Evolutionary conservation across 768 basidiomycete genomes (phyloP), one percentile per base, ranked within the genome.

Genomic region (Lactifluus piperatus): DNA sequence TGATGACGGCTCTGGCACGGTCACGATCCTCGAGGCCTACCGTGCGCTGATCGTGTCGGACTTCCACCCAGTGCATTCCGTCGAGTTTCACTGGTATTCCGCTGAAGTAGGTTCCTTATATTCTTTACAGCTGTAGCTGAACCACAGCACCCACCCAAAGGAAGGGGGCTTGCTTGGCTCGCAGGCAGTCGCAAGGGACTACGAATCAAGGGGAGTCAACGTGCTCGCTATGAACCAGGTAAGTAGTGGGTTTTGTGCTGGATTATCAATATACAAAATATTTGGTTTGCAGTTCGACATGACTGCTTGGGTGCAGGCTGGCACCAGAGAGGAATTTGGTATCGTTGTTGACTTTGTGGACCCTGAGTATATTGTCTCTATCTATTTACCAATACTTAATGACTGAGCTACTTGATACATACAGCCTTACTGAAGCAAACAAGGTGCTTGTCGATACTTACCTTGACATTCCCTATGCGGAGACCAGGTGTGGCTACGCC

Each of bases 401-500:
- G 47, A 50, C 32, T 29, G 18, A 56, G 49, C 36, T 47, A 24
- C 57, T 26, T n/a, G 46, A 57, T 64, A 24, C 69, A 57, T 64
- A 24, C 69, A 91, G 90, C 62, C 74, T 97, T 64, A 93, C 92
- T 3, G 73, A 81, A 46, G 85, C 89, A 73, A 88, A 94, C 72
- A 88, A 83, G 75, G 71, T 79, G 56, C 77, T 94, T 29, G 82
- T 95, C 14, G 81, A 87, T 32, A 66, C 74, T 58, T 97, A 97
- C 70, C 80, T 94, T 55, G 79, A 83, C 68, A 92, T 95, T 64
- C 92, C 93, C 27, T 91, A 81, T 66, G 86, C 82, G 27, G 83
- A 90, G 77, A 97, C 94, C 57, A 78, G 86, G 76, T 95, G 94
- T 74, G 91, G 89, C 36, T 95, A 97, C 68, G 92, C 91, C 53